A percentile compares a stretch with the other conserved stretches of the same genome.
These are phyloP conservation scores for Tetramitus jugosus DNA, from an alignment of 208 protist species.

Conservation along the genomic window DNA sequence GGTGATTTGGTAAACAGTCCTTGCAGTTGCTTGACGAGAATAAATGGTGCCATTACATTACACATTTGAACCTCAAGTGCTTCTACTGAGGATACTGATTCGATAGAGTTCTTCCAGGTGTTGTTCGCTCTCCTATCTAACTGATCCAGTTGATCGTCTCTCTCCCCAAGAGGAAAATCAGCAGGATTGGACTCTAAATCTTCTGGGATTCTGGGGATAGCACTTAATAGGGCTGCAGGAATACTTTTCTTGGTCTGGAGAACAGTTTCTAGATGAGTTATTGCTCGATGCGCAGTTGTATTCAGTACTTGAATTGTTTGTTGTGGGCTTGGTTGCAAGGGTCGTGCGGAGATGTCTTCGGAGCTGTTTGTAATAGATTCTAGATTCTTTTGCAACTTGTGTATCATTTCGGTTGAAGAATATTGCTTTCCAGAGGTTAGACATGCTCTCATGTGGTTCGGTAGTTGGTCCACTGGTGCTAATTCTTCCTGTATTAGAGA, in stretches of 20 bases:
- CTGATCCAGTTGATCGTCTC: not conserved
- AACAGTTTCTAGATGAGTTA: no score
- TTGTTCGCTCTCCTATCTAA: slow-evolving; percentile 68
- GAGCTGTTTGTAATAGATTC: no score
- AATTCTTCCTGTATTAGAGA: slow-evolving; percentile 62
- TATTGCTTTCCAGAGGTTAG: not conserved
- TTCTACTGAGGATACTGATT: slow-evolving; percentile 74
- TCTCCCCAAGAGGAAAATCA: not conserved
- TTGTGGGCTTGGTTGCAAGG: no score
- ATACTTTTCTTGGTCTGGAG: no score
- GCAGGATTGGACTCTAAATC: not conserved
- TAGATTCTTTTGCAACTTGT: no score
- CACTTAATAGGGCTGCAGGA: not conserved
- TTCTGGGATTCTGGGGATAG: not conserved
- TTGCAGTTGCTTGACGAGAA: slow-evolving; percentile 81
- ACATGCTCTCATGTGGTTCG: not conserved
- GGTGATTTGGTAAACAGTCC: slow-evolving; percentile 56
- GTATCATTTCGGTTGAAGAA: no score
- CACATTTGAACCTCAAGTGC: slow-evolving; percentile 86
- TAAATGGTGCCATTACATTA: slow-evolving; percentile 90
- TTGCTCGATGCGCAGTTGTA: no score
- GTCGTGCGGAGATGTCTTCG: no score
- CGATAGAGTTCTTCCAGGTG: slow-evolving; percentile 76
- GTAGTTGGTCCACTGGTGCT: slow-evolving; percentile 33
- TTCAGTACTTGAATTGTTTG: not conserved